Conservation (phyloP, 148 eudicot species). For the Vaccinium darrowii region DNA sequence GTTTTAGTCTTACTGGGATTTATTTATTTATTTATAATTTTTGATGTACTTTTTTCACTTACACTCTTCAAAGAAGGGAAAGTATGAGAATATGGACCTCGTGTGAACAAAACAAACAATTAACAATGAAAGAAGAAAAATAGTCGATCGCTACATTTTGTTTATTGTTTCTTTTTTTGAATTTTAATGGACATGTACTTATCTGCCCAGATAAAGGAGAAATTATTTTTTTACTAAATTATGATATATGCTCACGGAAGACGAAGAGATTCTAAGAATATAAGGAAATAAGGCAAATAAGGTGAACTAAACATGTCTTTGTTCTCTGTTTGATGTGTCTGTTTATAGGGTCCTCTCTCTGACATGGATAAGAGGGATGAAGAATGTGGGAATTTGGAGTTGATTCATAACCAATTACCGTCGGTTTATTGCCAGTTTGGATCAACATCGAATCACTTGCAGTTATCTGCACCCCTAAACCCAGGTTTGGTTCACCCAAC, state of each 20-base stretch:
- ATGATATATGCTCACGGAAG: not conserved
- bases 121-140: not conserved
- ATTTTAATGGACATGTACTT: not conserved
- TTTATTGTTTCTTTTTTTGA: not conserved
- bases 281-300: not conserved
- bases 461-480: constrained; percentile 23
- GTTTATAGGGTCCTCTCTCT: constrained; percentile 59
- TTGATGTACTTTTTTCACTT: not conserved
- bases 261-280: not conserved
- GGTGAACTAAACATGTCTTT: not conserved
- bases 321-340: constrained; percentile 4
- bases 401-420: constrained; percentile 45
- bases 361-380: constrained; percentile 84
- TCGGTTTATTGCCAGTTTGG: constrained; percentile 62
- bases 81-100: not conserved
- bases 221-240: not conserved
- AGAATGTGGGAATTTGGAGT: constrained; percentile 47
- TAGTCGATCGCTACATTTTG: not conserved
- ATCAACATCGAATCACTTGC: constrained; percentile 26
- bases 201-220: not conserved
- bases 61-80: not conserved
- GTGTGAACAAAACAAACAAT: not conserved
- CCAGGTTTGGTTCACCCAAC: constrained; percentile 22
- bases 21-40: not conserved
- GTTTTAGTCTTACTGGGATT: not conserved